Percentiles rank a stretch among this genome's conserved stretches.
Conservation (phyloP, 2,329 filamentous ascomycete species). For the Exophiala sp. region DNA sequence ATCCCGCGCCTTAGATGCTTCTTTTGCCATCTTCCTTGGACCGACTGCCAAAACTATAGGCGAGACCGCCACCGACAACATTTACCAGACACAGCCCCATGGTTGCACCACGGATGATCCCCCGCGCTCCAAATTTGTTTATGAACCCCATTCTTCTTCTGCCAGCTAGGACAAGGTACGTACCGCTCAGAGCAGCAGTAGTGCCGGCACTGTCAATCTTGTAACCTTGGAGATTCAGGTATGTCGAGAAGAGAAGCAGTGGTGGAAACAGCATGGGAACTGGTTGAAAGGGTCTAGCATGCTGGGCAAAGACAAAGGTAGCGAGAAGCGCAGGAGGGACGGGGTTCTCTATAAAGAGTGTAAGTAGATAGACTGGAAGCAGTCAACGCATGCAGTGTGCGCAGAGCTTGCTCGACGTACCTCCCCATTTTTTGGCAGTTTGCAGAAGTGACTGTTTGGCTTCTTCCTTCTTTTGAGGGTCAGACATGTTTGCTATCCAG, state of each 20-base stretch:
- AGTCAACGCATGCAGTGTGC: slow-evolving; percentile 19
- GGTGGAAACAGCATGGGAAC: slow-evolving; percentile 67
- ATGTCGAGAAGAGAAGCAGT: slow-evolving; percentile 62
- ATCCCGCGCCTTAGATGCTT: not conserved
- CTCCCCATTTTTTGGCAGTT: slow-evolving; percentile 29
- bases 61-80: slow-evolving; percentile 44
- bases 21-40: slow-evolving; percentile 35
- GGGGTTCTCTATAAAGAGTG: slow-evolving; percentile 52
- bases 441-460: slow-evolving; percentile 23
- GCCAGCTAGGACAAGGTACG: slow-evolving; percentile 62
- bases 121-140: slow-evolving; percentile 45
- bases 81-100: slow-evolving; percentile 47
- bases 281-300: slow-evolving; percentile 62
- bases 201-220: slow-evolving; percentile 62
- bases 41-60: slow-evolving; percentile 44
- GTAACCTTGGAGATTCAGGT: slow-evolving; percentile 61
- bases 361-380: slow-evolving; percentile 24
- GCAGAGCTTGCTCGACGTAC: slow-evolving; percentile 16
- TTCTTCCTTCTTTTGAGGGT: slow-evolving; percentile 20
- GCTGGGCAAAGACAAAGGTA: slow-evolving; percentile 63
- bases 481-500: slow-evolving; percentile 12
- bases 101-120: slow-evolving; percentile 43
- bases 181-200: slow-evolving; percentile 61
- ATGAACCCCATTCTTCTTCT: slow-evolving; percentile 50
- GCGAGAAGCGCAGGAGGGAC: slow-evolving; percentile 64